Conservation (phyloP, 805 yeast species). For the Phaffomyces antillensis region DNA sequence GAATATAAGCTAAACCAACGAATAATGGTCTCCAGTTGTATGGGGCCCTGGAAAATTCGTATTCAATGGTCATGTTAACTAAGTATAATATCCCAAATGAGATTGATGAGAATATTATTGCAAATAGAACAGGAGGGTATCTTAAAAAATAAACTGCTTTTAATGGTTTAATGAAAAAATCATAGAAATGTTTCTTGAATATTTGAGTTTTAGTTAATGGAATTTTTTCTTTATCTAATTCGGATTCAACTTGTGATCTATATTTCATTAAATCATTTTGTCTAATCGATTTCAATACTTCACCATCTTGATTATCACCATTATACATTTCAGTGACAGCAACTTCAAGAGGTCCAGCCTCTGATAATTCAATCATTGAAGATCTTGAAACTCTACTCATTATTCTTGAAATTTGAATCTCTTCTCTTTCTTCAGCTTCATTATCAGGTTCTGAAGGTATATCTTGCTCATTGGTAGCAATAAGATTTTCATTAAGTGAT, state of each 20-base stretch:
- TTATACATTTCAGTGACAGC: conserved; percentile 21
- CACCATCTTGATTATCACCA: conserved; percentile 6
- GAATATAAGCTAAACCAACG: conserved; percentile 72
- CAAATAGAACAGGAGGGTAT: conserved; percentile 69
- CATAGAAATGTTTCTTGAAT: conserved; percentile 30
- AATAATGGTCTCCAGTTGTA: conserved; percentile 60
- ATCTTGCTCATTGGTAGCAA: too few relatives aligned
- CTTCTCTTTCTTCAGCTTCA: neutral
- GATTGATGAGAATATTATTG: conserved; percentile 61
- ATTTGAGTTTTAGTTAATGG: conserved; percentile 15
- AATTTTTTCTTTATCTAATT: conserved; percentile 10
- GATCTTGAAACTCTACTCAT: conserved; percentile 17
- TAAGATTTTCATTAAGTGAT: neutral
- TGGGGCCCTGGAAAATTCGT: conserved; percentile 54
- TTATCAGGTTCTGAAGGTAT: neutral
- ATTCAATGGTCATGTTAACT: conserved; percentile 67
- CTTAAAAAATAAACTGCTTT: conserved; percentile 52
- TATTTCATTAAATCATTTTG: conserved; percentile 18
- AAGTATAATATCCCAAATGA: conserved; percentile 66
- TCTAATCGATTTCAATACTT: neutral
- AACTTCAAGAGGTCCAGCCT: conserved; percentile 11
- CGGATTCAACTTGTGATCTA: conserved; percentile 21
- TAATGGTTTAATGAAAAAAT: conserved; percentile 50
- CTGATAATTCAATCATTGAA: conserved; percentile 11
- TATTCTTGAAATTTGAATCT: conserved; percentile 11